Conservation (phyloP, 805 yeast genomes). For the Ogataea zsoltii region DNA sequence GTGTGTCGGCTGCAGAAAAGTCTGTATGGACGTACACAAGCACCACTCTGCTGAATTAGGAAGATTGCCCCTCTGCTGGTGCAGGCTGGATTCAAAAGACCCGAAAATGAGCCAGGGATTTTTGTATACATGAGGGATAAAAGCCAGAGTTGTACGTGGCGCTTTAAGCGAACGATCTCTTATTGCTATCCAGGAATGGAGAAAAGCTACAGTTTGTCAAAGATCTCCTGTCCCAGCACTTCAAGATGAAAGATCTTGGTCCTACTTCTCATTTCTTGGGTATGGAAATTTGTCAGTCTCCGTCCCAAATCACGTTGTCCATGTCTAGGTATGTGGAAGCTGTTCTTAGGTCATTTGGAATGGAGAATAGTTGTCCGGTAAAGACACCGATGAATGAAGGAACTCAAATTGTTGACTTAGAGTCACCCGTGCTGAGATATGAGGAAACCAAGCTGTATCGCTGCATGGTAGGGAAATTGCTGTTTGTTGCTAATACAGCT, state of each 20-base stretch:
- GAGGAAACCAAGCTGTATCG: conserved; percentile 3
- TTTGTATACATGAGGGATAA: not conserved
- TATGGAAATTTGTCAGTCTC: not conserved
- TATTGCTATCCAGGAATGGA: not conserved
- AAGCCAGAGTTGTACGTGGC: not conserved
- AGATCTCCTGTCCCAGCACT: not conserved
- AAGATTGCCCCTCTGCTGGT: not conserved
- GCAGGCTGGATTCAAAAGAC: not conserved
- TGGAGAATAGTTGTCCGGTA: not conserved
- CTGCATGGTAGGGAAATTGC: conserved; percentile 15
- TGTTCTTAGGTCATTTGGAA: not conserved
- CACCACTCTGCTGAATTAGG: not conserved
- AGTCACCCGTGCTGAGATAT: not conserved
- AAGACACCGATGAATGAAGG: not conserved
- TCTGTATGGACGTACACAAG: not conserved
- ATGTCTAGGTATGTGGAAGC: not conserved
- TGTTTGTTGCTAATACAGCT: conserved; percentile 13
- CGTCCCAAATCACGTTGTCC: not conserved
- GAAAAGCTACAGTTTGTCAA: not conserved
- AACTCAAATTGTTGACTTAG: not conserved
- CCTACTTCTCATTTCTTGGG: conserved; percentile 1
- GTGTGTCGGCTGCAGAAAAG: not conserved
- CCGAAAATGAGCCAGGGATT: not conserved
- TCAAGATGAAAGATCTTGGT: conserved; percentile 7
- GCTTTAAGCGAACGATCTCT: not conserved